Conservation (phyloP, 2,329 filamentous ascomycete genomes). For the Hypoxylon sp. region DNA sequence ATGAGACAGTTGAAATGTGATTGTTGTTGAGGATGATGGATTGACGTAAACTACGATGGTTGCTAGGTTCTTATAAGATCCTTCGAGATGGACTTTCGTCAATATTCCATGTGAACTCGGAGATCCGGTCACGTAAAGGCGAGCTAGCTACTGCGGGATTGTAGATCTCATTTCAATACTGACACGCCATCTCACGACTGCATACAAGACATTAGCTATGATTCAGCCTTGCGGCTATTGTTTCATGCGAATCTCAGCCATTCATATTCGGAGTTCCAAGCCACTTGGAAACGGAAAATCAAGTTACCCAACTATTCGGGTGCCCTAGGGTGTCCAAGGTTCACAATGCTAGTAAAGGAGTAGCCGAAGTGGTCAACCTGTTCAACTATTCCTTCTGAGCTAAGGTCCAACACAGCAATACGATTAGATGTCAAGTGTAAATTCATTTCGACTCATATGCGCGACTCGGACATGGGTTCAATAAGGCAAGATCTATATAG, state of each 20-base stretch:
- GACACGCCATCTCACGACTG: conserved; percentile 23
- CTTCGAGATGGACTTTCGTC: conserved; percentile 8
- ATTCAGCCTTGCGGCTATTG: conserved; percentile 34
- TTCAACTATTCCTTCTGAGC: background rate
- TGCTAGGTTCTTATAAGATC: conserved; percentile 35
- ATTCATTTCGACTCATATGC: background rate
- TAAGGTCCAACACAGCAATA: background rate
- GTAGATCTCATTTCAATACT: conserved; percentile 43
- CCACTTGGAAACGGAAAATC: background rate
- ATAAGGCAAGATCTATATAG: conserved; percentile 23
- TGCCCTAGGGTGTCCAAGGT: no score
- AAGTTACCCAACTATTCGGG: background rate
- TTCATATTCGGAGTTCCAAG: conserved; percentile 4
- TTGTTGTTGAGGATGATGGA: conserved; percentile 10
- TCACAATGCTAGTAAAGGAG: background rate
- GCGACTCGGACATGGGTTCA: background rate
- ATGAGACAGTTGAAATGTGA: conserved; percentile 19
- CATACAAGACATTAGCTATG: conserved; percentile 30
- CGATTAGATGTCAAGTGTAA: background rate
- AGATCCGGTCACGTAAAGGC: conserved; percentile 20
- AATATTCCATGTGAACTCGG: conserved; percentile 9
- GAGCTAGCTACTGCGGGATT: conserved; percentile 15
- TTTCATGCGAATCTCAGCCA: conserved; percentile 19
- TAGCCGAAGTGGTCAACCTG: background rate
- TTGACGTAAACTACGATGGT: background rate